Base-by-base conservation (phyloP, 2,329 filamentous ascomycete genomes). In the Sclerotinia borealis region DNA sequence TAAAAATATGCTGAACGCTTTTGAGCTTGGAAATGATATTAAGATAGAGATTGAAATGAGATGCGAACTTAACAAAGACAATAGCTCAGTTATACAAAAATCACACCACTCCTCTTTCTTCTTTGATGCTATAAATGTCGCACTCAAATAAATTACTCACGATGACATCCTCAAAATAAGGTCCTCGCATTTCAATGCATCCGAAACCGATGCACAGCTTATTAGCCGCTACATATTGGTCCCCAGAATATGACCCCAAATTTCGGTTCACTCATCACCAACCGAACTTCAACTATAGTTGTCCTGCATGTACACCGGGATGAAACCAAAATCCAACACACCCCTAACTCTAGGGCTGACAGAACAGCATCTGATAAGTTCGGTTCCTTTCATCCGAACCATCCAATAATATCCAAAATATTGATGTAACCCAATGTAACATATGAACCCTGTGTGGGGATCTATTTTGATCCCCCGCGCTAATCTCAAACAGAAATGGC, bases 391-490 rank as follows among this genome's bases (percentile, higher is more conserved):
- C 31, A 50, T 29, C 41, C 34, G 45, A 50, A 39, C 45, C 19
- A n/a, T 25, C n/a, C 55, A 58, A 34, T 34, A 22, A 45, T 34
- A 55, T 41, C 17, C n/a, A 22, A 25, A 45, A 22, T 25, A 15
- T 34, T 34, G 8, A 34, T 45, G 19, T 45, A 34, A 22, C 31
- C 22, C 11, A 19, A 25, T 49, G 43, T 59, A 37, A 49, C 15
- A 13, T 25, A 8, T 45, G 29, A 48, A 27, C 31, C 17, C 55
- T 59, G 41, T n/a, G 25, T 59, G 13, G n/a, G 22, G 19, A 25
- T 41, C 39, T 62, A 48, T 62, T 56, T 31, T 56, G 25, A 47
- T 27, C n/a, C 31, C 59, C 41, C 31, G 41, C 50, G 25, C 60
- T 36, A 56, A 58, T 29, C 13, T 48, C 50, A 62, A 48, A 41